These are phyloP conservation scores for Stenogyne calaminthoides DNA, from an alignment of 305 asterid genomes.

Conservation along the genomic window DNA sequence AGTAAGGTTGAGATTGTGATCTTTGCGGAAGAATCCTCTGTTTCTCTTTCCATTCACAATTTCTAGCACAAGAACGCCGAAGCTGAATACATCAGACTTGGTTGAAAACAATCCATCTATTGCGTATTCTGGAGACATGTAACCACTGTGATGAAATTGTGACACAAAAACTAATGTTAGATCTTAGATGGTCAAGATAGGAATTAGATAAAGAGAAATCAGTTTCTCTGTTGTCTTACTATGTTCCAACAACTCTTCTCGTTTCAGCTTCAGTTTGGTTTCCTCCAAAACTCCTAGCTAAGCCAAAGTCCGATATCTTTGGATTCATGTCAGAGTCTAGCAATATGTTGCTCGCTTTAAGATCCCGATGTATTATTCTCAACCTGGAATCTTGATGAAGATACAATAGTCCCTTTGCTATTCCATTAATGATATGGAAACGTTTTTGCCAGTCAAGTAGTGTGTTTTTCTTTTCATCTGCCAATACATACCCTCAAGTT, in stretches of 20 bases:
- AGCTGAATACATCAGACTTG: too few relatives aligned
- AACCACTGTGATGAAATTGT: neutral
- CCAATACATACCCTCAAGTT: neutral
- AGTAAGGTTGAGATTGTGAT: slow-evolving; percentile 1
- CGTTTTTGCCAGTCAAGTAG: neutral
- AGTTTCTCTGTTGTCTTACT: neutral
- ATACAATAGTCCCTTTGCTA: neutral
- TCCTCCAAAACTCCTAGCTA: neutral
- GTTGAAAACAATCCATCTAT: too few relatives aligned
- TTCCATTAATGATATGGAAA: neutral
- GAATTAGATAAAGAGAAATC: too few relatives aligned
- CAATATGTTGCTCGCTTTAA: neutral
- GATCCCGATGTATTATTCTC: neutral
- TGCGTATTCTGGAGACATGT: neutral
- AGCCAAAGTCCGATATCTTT: neutral
- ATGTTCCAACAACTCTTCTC: neutral
- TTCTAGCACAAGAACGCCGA: neutral
- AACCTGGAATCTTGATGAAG: neutral
- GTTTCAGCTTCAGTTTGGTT: neutral
- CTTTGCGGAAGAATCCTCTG: slow-evolving; percentile 1
- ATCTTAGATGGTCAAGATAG: too few relatives aligned
- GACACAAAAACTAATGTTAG: too few relatives aligned
- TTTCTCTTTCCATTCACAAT: neutral
- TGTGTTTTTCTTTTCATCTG: neutral
- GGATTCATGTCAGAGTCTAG: neutral